Conservation (phyloP, 805 yeast genomes). For the Starmerella davenportii region DNA sequence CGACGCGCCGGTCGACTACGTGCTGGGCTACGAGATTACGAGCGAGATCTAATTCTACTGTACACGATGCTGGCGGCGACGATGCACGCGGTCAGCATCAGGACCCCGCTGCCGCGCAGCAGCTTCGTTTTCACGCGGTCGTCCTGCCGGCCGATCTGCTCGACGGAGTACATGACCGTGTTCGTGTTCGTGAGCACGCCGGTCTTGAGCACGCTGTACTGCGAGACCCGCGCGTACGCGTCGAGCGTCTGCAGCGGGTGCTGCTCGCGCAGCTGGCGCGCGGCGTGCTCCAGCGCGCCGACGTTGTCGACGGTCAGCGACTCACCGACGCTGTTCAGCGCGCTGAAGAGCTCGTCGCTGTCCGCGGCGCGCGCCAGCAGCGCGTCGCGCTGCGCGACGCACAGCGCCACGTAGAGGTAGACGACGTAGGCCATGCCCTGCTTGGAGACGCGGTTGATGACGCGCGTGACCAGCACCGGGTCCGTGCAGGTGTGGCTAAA, state of each 20-base stretch:
- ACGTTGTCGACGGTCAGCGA: slow-evolving; percentile 9
- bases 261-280: slow-evolving; percentile 11
- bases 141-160: slow-evolving; percentile 6
- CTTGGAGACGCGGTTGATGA: slow-evolving; percentile 55
- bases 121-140: neutral
- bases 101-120: neutral
- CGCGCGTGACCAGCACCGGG: slow-evolving; percentile 31
- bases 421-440: slow-evolving; percentile 37
- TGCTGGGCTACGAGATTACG: slow-evolving; percentile 44
- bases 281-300: slow-evolving; percentile 12
- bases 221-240: slow-evolving; percentile 19
- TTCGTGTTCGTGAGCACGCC: slow-evolving; percentile 14
- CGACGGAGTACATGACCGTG: slow-evolving; percentile 8
- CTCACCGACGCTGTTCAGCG: slow-evolving; percentile 21
- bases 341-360: slow-evolving; percentile 28
- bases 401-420: slow-evolving; percentile 40
- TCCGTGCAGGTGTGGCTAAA: slow-evolving; percentile 53
- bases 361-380: slow-evolving; percentile 9
- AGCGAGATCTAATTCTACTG: neutral
- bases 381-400: slow-evolving; percentile 6
- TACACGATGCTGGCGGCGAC: neutral
- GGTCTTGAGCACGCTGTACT: slow-evolving; percentile 22
- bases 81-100: neutral
- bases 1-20: slow-evolving; percentile 53
- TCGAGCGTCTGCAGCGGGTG: slow-evolving; percentile 12